Evolutionary conservation across 768 basidiomycete species (phyloP).

Genomic region (Lactarius indigo): DNA sequence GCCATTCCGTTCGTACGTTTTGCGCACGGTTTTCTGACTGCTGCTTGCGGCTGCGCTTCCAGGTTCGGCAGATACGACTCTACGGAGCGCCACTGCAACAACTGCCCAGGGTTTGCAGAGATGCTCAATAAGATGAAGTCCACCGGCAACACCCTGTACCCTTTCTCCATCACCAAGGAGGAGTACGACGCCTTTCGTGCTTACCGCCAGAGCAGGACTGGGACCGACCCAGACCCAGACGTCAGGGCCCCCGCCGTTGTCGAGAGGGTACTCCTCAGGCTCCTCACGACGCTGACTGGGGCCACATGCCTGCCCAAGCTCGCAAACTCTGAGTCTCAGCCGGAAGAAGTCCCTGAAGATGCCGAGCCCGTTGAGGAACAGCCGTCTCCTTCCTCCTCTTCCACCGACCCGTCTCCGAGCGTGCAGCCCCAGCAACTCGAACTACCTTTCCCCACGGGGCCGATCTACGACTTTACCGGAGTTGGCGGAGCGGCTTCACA

Average conservation of each 20-base stretch:
- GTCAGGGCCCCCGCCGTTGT: neutral
- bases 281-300: neutral
- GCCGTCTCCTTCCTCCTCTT: neutral
- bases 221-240: neutral
- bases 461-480: too few species aligned
- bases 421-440: neutral
- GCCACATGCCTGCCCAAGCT: neutral
- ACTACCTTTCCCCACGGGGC: too few species aligned
- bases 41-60: neutral
- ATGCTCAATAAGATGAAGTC: too few species aligned
- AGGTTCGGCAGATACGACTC: constrained; percentile 18
- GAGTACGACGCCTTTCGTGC: neutral
- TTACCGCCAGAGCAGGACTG: neutral
- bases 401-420: neutral
- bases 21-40: neutral
- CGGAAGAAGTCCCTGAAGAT: neutral
- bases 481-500: neutral
- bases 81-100: constrained; percentile 1
- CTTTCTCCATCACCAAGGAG: neutral
- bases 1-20: neutral
- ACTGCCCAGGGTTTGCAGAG: neutral
- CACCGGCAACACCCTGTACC: neutral
- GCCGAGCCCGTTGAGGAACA: neutral
- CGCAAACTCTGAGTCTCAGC: neutral
- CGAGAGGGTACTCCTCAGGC: neutral